A percentile compares a stretch with the other conserved stretches of the same genome.
Conservation (phyloP, 2,329 filamentous ascomycete species). For the Colletotrichum godetiae region DNA sequence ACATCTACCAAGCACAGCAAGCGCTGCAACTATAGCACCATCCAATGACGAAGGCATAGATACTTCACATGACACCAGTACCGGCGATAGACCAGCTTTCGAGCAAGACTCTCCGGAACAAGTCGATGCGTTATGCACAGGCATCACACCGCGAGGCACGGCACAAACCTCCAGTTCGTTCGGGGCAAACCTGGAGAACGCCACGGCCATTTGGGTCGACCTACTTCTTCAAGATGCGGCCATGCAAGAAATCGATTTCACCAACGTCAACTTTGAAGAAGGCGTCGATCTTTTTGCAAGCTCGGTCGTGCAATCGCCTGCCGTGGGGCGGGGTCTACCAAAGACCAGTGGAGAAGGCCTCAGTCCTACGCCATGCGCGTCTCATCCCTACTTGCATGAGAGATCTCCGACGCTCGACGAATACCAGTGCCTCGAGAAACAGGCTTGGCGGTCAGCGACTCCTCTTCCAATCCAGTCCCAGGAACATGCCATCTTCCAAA, state of each 20-base stretch:
- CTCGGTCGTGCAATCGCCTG: slow-evolving; percentile 6
- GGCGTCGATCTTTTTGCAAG: background rate
- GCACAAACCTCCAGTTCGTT: slow-evolving; percentile 13
- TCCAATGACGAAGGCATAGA: background rate
- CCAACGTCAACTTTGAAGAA: background rate
- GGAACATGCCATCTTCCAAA: slow-evolving; percentile 27
- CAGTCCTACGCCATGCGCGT: background rate
- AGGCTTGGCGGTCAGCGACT: slow-evolving; percentile 12
- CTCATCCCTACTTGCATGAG: slow-evolving; percentile 15
- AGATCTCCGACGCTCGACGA: background rate
- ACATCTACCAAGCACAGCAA: background rate
- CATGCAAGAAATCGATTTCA: slow-evolving; percentile 16
- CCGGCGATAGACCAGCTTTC: background rate
- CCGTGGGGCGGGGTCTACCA: background rate
- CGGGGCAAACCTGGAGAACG: slow-evolving; percentile 23
- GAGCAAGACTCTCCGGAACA: background rate
- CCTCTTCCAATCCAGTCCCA: background rate
- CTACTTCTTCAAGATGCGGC: slow-evolving; percentile 22
- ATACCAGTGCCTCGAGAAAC: slow-evolving; percentile 16
- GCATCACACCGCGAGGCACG: background rate
- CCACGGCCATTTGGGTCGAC: slow-evolving; percentile 32
- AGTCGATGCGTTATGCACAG: background rate
- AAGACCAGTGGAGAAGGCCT: background rate
- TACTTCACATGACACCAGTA: background rate
- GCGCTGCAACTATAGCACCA: background rate